Evolutionary conservation across 164 flowering plant genomes (phyloP).

Genomic region (Brasenia schreberi): DNA sequence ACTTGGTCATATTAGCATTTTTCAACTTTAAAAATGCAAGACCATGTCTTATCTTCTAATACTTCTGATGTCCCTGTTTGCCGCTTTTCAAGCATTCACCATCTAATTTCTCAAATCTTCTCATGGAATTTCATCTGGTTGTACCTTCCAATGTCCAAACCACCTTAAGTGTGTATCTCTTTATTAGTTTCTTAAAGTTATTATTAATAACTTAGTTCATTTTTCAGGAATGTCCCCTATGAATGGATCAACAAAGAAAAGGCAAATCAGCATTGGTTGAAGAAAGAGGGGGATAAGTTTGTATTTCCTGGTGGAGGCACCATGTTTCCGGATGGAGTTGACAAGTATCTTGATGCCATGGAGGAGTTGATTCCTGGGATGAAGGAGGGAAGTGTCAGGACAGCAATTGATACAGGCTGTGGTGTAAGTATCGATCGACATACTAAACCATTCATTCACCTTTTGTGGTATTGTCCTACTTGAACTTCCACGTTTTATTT

Average conservation of each 20-base stretch:
- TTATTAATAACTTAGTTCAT: background rate
- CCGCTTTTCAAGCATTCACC: background rate
- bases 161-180: background rate
- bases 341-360: slow-evolving; percentile 86
- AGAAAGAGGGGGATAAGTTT: slow-evolving; percentile 88
- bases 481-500: background rate
- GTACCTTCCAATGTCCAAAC: background rate
- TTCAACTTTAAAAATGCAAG: too few relatives aligned
- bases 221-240: slow-evolving; percentile 84
- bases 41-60: too few relatives aligned
- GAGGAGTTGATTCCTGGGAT: slow-evolving; percentile 82
- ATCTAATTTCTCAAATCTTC: background rate
- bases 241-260: slow-evolving; percentile 98
- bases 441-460: background rate
- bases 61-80: too few relatives aligned
- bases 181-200: background rate
- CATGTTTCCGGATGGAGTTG: slow-evolving; percentile 91
- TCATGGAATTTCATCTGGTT: too few relatives aligned
- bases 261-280: slow-evolving; percentile 87
- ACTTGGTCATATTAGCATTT: too few relatives aligned
- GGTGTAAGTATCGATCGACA: slow-evolving; percentile 52
- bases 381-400: slow-evolving; percentile 83
- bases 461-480: background rate
- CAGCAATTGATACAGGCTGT: slow-evolving; percentile 97
- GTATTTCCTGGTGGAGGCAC: slow-evolving; percentile 97